Conservation (phyloP, 768 basidiomycete genomes). For the Lactarius tabidus region DNA sequence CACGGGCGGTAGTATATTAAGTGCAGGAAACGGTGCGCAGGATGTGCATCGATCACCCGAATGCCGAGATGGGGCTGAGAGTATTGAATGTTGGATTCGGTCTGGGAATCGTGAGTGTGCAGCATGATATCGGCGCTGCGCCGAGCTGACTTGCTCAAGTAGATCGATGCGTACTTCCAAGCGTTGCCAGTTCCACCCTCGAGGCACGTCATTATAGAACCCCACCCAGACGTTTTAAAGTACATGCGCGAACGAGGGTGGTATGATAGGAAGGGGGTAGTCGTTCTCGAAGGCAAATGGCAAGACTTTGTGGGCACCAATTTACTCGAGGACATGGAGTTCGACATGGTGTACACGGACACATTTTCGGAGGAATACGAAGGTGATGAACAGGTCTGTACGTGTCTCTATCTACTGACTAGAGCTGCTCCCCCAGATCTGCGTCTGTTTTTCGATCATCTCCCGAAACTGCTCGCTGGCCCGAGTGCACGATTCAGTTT, state of each 20-base stretch:
- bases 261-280: constrained; percentile 72
- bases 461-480: constrained; percentile 72
- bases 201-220: constrained; percentile 87
- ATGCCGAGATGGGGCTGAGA: constrained; percentile 45
- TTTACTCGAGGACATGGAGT: constrained; percentile 59
- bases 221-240: constrained; percentile 86
- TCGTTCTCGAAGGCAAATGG: constrained; percentile 88
- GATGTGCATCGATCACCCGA: constrained; percentile 54
- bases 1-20: constrained; percentile 33
- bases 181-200: constrained; percentile 51
- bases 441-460: constrained; percentile 71
- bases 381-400: constrained; percentile 37
- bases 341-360: constrained; percentile 89
- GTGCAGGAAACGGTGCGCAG: constrained; percentile 74
- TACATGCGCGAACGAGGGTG: constrained; percentile 76
- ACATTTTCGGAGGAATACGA: constrained; percentile 88
- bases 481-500: constrained; percentile 85
- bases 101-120: constrained; percentile 71
- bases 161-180: constrained; percentile 88
- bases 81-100: constrained; percentile 94
- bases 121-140: background rate
- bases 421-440: constrained; percentile 44
- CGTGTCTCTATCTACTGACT: background rate
- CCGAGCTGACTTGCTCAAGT: constrained; percentile 11
- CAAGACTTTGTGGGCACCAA: constrained; percentile 73